phyloP scores from a whole-genome alignment of 2,329 filamentous ascomycete genomes.

The Arthrobotrys entomopaga region DNA sequence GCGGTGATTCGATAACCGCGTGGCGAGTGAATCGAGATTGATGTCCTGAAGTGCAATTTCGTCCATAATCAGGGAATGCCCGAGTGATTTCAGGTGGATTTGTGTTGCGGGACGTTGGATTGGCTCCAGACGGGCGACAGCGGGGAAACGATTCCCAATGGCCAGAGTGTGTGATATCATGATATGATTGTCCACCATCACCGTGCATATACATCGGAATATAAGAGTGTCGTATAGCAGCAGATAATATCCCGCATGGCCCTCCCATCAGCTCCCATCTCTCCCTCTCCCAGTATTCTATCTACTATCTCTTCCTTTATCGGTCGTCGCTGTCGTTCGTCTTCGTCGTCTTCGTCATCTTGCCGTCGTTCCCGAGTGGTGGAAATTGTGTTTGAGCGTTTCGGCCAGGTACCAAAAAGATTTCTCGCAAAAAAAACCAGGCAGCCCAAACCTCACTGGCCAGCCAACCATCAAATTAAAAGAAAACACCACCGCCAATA shows the following conservation, averaged over 20 bases:
- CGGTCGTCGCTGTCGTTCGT: neutral
- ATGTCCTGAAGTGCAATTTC: neutral
- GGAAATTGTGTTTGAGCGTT: conserved; percentile 34
- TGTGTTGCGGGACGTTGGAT: conserved; percentile 46
- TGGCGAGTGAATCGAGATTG: neutral
- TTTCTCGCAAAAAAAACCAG: conserved; percentile 44
- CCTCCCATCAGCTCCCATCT: neutral
- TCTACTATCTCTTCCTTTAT: neutral
- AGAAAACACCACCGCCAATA: conserved; percentile 7
- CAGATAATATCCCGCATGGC: neutral
- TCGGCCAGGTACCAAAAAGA: conserved; percentile 41
- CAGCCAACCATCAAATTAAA: conserved; percentile 25
- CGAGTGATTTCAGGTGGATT: no score
- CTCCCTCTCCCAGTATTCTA: neutral
- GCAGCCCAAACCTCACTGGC: conserved; percentile 12
- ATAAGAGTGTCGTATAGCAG: no score
- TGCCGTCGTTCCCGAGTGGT: conserved; percentile 3
- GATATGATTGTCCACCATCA: no score
- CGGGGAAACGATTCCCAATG: no score
- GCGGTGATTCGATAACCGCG: no score
- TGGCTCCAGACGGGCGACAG: neutral
- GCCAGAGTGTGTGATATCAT: conserved; percentile 32
- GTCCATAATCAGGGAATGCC: neutral
- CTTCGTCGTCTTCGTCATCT: neutral
- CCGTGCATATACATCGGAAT: no score